These are phyloP conservation scores for Cystobasidiaceae sp. DNA, from an alignment of 1,284 basidiomycete species.

Conservation along the genomic window DNA sequence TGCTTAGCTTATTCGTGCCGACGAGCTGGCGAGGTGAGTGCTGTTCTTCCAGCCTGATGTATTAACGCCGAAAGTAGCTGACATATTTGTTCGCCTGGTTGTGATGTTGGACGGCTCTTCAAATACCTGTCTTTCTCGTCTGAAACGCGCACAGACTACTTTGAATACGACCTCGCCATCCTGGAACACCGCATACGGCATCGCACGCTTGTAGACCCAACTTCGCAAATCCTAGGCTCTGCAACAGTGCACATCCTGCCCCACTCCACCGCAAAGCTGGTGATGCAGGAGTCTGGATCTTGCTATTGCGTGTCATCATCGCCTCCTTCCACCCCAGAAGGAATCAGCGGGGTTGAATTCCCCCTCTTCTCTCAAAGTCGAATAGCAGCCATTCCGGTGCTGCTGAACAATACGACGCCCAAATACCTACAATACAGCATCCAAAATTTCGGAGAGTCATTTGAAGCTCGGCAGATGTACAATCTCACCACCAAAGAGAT, in stretches of 20 bases:
- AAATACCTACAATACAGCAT: constrained; percentile 35
- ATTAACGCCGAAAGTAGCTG: not conserved
- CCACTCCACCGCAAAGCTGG: constrained; percentile 35
- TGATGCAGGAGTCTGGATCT: constrained; percentile 26
- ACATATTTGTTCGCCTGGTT: not conserved
- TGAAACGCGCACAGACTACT: constrained; percentile 31
- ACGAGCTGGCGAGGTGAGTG: constrained; percentile 24
- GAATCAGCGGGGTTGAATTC: not conserved
- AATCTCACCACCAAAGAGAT: constrained; percentile 26
- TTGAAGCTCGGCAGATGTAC: not conserved
- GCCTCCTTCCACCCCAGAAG: not conserved
- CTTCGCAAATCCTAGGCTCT: constrained; percentile 36
- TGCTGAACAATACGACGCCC: constrained; percentile 37
- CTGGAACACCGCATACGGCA: constrained; percentile 35
- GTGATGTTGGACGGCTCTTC: not conserved
- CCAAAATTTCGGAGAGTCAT: constrained; percentile 3
- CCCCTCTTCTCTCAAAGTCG: constrained; percentile 10
- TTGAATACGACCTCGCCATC: constrained; percentile 35
- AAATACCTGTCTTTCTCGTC: not conserved
- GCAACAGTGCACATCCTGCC: constrained; percentile 38
- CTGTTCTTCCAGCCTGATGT: not conserved
- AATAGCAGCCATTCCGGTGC: constrained; percentile 32
- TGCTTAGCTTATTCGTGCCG: constrained; percentile 29
- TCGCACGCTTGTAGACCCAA: constrained; percentile 32
- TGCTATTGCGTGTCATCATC: constrained; percentile 20